Evolutionary conservation across 306 rosid species (phyloP).

Genomic region (Citrullus colocynthis): DNA sequence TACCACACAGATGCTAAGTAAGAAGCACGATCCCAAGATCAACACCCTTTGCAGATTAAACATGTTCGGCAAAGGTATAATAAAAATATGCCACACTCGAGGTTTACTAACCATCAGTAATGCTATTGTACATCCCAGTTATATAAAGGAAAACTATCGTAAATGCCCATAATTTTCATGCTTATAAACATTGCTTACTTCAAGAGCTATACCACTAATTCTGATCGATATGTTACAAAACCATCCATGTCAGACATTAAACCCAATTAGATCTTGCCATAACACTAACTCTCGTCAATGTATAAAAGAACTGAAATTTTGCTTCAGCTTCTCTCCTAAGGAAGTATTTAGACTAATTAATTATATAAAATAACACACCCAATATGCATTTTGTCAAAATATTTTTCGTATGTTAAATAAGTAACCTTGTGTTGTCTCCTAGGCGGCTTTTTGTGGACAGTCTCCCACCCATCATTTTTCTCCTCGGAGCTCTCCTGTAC

Average conservation of each 20-base stretch:
- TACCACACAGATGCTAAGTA: background rate
- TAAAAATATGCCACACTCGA: background rate
- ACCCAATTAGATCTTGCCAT: background rate
- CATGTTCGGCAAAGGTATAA: background rate
- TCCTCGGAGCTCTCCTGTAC: constrained; percentile 33
- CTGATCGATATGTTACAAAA: background rate
- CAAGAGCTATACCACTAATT: background rate
- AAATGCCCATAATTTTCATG: background rate
- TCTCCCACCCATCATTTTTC: constrained; percentile 66
- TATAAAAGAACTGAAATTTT: background rate
- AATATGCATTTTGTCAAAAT: constrained; percentile 5
- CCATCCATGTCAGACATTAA: background rate
- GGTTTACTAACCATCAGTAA: background rate
- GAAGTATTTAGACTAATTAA: background rate
- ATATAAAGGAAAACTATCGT: background rate
- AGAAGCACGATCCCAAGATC: background rate
- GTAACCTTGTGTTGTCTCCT: constrained; percentile 58
- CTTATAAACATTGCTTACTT: background rate
- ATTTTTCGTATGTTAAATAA: constrained; percentile 1
- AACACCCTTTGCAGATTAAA: background rate
- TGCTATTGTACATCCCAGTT: background rate
- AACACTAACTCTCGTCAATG: background rate
- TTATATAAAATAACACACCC: background rate
- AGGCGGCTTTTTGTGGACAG: constrained; percentile 51
- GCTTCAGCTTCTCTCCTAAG: background rate